Evolutionary conservation across 1,284 basidiomycete species (phyloP), one percentile per base, ranked within the genome.

Genomic region (Stereum hirsutum): DNA sequence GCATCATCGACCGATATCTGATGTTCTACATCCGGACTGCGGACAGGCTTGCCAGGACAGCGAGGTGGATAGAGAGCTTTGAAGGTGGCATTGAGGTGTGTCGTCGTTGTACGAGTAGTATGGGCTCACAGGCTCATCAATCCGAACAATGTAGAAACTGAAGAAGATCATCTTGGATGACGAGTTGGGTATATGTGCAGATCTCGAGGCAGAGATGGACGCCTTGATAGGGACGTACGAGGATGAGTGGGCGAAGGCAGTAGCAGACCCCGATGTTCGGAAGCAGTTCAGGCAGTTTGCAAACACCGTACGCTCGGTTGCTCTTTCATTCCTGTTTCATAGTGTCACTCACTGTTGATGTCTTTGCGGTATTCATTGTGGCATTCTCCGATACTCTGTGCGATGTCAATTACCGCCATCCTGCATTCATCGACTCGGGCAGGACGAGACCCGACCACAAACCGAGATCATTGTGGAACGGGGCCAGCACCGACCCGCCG

Each of bases 11-110:
- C 26, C 37, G 37, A 3, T 39, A 26, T 25, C 11, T 39, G 26
- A 27, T 27, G 24, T 39, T 26, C 21, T 39, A 39, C 14, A 39
- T 39, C 37, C 23, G 23, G 20, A 39, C 37, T 7, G 37, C 37
- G 37, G 37, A 39, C 21, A 39, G 23, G 20, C n/a, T 39, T 21
- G 15, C 14, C 14, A 21, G 37, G 24, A 39, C 37, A 15, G 37
- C 37, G 14, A 21, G 37, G 14, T 39, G 37, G 37, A 23, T 39
- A 2, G 37, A 39, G 37, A 39, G 26, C 24, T 26, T 39, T 15
- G 37, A 39, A 25, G 37, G 37, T 3, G 37, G 37, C 7, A 26
- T 39, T 27, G 37, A 39, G 20, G 37, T 19, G 27, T 26, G 37
- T 28, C 3, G 6, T 24, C 15, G n/a, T 26, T 28, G 23, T 27